A percentile compares a stretch with the other conserved stretches of the same genome.
Conservation (phyloP, 176 grass and related monocot species). For the Aegilops umbellulata region DNA sequence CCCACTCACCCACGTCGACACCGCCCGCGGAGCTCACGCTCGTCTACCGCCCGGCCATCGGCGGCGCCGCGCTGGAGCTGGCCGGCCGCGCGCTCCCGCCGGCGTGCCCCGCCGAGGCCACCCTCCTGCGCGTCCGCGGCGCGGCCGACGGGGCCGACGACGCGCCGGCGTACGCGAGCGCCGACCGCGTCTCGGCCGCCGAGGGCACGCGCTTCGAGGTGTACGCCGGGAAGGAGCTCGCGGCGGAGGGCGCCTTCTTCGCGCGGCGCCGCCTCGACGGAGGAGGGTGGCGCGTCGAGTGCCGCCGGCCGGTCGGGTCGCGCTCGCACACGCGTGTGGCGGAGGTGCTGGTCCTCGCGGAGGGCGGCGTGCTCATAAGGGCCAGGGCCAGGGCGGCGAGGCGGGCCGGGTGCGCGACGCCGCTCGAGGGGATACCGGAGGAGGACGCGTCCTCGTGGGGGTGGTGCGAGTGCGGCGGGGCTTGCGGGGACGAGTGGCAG, state of each 20-base stretch:
- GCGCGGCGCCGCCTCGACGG: not conserved
- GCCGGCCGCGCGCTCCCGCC: constrained; percentile 29
- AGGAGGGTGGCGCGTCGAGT: constrained; percentile 37
- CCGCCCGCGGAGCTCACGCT: constrained; percentile 33
- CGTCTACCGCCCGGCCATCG: constrained; percentile 48
- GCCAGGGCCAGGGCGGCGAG: constrained; percentile 14
- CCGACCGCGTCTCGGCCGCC: constrained; percentile 41
- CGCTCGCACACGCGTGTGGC: not conserved
- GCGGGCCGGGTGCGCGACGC: not conserved
- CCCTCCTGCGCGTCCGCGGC: constrained; percentile 16
- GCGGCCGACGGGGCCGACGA: not conserved
- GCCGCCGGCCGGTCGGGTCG: not conserved
- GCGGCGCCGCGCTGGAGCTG: constrained; percentile 40
- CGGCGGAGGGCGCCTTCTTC: constrained; percentile 32
- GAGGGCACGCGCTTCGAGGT: constrained; percentile 62
- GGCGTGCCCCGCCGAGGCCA: constrained; percentile 25
- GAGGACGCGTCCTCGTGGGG: too few species aligned
- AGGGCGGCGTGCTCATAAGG: constrained; percentile 29
- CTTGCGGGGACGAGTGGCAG: too few species aligned
- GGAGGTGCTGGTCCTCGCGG: constrained; percentile 43
- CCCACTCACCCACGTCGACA: not conserved
- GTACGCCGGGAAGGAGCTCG: constrained; percentile 27
- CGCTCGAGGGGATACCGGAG: too few species aligned
- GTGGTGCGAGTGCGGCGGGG: too few species aligned
- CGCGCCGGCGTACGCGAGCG: constrained; percentile 38